A percentile compares a stretch with the other conserved stretches of the same genome.
phyloP scores from a whole-genome alignment of 2,329 filamentous ascomycete genomes.

The Xylariaceae sp. region DNA sequence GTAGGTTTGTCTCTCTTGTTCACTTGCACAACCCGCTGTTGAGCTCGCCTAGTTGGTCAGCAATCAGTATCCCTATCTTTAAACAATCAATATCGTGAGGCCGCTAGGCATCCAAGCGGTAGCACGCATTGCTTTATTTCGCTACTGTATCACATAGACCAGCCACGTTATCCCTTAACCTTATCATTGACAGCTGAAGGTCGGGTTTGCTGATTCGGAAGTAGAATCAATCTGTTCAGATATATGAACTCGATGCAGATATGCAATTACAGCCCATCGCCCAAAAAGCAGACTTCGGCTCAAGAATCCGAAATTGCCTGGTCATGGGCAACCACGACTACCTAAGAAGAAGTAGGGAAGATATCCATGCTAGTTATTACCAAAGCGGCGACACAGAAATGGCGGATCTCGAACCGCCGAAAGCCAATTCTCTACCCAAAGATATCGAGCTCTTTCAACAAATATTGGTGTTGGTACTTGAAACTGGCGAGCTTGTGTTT shows the following conservation, averaged over 20 bases:
- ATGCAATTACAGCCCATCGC: slow-evolving; percentile 76
- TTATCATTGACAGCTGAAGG: neutral
- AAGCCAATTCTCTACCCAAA: slow-evolving; percentile 17
- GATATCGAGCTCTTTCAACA: slow-evolving; percentile 67
- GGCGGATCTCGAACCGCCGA: slow-evolving; percentile 38
- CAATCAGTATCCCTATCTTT: neutral
- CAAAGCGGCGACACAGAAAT: slow-evolving; percentile 47
- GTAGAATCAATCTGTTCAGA: slow-evolving; percentile 78
- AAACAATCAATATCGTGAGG: neutral
- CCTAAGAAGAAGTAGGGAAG: slow-evolving; percentile 39
- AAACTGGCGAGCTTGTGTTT: slow-evolving; percentile 76
- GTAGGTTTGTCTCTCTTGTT: slow-evolving; percentile 54
- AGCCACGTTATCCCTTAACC: no score
- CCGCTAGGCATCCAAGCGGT: no score
- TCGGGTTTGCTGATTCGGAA: slow-evolving; percentile 14
- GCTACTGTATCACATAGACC: neutral
- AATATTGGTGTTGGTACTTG: slow-evolving; percentile 76
- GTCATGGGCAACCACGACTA: slow-evolving; percentile 68
- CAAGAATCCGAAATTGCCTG: slow-evolving; percentile 77
- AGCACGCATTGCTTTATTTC: no score
- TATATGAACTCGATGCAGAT: slow-evolving; percentile 74
- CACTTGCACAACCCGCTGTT: neutral
- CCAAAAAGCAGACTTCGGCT: slow-evolving; percentile 79
- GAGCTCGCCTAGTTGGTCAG: neutral
- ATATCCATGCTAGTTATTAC: slow-evolving; percentile 6